A percentile compares a stretch with the other conserved stretches of the same genome.
These are phyloP conservation scores for Cutaneotrichosporon mucoides DNA, from an alignment of 1,284 basidiomycete species.

Conservation along the genomic window DNA sequence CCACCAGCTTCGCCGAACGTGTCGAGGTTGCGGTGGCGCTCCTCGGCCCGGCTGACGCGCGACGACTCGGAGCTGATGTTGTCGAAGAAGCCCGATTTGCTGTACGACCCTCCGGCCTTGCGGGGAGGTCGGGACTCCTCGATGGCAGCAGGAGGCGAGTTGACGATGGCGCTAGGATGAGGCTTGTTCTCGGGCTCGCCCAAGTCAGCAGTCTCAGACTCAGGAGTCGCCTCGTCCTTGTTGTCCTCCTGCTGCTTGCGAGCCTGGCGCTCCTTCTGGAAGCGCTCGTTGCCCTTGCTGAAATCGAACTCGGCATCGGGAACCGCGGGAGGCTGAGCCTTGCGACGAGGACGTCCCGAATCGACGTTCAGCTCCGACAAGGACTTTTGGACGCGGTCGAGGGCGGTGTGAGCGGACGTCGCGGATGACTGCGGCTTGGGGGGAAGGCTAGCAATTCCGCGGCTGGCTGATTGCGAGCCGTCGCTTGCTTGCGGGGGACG, in stretches of 20 bases:
- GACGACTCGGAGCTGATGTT: slow-evolving; percentile 31
- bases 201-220: slow-evolving; percentile 11
- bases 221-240: slow-evolving; percentile 1
- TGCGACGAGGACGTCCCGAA: slow-evolving; percentile 15
- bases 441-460: slow-evolving; percentile 8
- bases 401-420: slow-evolving; percentile 31
- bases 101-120: slow-evolving; percentile 23
- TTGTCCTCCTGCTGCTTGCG: slow-evolving; percentile 15
- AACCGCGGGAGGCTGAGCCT: slow-evolving; percentile 30
- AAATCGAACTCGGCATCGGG: slow-evolving; percentile 47
- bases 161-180: slow-evolving; percentile 30
- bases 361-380: slow-evolving; percentile 33
- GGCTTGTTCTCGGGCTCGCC: slow-evolving; percentile 30
- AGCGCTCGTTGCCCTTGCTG: slow-evolving; percentile 32
- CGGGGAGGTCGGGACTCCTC: slow-evolving; percentile 1
- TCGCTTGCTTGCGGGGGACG: not conserved
- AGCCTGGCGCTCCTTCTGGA: slow-evolving; percentile 37
- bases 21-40: slow-evolving; percentile 42
- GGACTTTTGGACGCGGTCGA: slow-evolving; percentile 42
- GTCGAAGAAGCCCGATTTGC: slow-evolving; percentile 45
- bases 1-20: slow-evolving; percentile 46
- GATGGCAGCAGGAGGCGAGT: not conserved
- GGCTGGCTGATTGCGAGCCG: not conserved
- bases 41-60: slow-evolving; percentile 36
- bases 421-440: slow-evolving; percentile 30